Evolutionary conservation across 1,139 yeast genomes (phyloP).

Genomic region (Suhomyces chickasaworum): DNA sequence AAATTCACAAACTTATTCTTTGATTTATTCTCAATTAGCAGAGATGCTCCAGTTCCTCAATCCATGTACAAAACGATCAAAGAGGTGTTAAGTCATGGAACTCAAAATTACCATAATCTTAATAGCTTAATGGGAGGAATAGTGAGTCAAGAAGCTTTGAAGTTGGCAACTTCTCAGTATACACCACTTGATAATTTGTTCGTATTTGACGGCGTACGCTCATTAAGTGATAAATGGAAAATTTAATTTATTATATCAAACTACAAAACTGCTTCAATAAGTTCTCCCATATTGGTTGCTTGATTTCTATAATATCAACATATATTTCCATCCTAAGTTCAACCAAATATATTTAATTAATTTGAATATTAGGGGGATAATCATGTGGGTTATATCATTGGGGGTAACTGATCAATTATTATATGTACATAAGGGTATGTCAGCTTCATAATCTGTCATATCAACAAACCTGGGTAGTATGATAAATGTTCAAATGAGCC

Average conservation of each 20-base stretch:
- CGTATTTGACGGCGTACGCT: constrained; percentile 66
- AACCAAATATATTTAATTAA: too few species aligned
- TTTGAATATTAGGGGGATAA: too few species aligned
- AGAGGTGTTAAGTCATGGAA: constrained; percentile 35
- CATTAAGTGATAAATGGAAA: constrained; percentile 54
- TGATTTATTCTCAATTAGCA: constrained; percentile 13
- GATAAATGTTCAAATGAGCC: background rate
- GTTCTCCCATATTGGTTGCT: too few species aligned
- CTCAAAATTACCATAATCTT: constrained; percentile 36
- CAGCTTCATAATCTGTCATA: background rate
- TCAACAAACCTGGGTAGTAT: background rate
- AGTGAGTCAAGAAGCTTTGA: constrained; percentile 74
- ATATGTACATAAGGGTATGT: background rate
- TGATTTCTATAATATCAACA: too few species aligned
- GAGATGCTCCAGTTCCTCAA: constrained; percentile 14
- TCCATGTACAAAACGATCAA: constrained; percentile 24
- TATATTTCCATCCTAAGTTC: too few species aligned
- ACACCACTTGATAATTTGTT: constrained; percentile 68
- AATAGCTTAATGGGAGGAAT: constrained; percentile 67
- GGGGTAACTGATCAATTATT: too few species aligned
- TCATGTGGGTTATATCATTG: too few species aligned
- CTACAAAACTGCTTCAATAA: background rate
- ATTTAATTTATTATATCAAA: constrained; percentile 18
- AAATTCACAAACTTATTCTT: constrained; percentile 22
- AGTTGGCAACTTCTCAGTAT: constrained; percentile 62